Conservation (phyloP, 2,329 filamentous ascomycete genomes). For the Alternaria longipes region DNA sequence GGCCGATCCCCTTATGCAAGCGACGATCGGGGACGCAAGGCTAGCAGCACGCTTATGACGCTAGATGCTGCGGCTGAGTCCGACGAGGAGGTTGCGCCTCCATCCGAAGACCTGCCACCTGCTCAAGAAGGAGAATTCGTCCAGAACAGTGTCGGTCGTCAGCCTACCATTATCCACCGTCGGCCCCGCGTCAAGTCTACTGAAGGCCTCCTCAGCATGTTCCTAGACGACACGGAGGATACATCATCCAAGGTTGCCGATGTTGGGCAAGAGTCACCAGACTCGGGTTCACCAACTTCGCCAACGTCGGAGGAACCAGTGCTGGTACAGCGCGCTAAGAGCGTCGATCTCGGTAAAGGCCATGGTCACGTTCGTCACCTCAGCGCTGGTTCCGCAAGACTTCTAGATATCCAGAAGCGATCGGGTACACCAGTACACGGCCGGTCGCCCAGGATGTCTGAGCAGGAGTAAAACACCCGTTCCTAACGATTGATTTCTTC, state of each 20-base stretch:
- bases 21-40: slow-evolving; percentile 42
- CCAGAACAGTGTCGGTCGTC: slow-evolving; percentile 63
- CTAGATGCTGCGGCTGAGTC: slow-evolving; percentile 51
- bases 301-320: slow-evolving; percentile 44
- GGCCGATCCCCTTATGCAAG: slow-evolving; percentile 42
- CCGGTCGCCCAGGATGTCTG: slow-evolving; percentile 36
- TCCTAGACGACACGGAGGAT: slow-evolving; percentile 49
- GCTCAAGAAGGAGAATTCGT: slow-evolving; percentile 54
- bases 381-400: slow-evolving; percentile 79
- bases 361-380: slow-evolving; percentile 77
- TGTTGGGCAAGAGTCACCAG: slow-evolving; percentile 38
- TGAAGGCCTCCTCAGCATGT: slow-evolving; percentile 67
- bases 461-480: slow-evolving; percentile 32
- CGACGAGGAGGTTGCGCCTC: slow-evolving; percentile 46
- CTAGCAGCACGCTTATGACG: slow-evolving; percentile 58
- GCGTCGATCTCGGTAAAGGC: slow-evolving; percentile 71
- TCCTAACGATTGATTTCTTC: slow-evolving; percentile 26
- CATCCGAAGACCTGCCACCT: slow-evolving; percentile 34
- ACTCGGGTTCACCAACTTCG: slow-evolving; percentile 43
- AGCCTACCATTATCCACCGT: slow-evolving; percentile 71
- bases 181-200: slow-evolving; percentile 67
- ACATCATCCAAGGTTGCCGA: slow-evolving; percentile 45
- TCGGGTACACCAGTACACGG: slow-evolving; percentile 42
- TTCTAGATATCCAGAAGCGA: slow-evolving; percentile 68
- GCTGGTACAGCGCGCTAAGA: slow-evolving; percentile 70